Evolutionary conservation across 164 flowering plant species (phyloP).

Genomic region (Aristolochia californica): DNA sequence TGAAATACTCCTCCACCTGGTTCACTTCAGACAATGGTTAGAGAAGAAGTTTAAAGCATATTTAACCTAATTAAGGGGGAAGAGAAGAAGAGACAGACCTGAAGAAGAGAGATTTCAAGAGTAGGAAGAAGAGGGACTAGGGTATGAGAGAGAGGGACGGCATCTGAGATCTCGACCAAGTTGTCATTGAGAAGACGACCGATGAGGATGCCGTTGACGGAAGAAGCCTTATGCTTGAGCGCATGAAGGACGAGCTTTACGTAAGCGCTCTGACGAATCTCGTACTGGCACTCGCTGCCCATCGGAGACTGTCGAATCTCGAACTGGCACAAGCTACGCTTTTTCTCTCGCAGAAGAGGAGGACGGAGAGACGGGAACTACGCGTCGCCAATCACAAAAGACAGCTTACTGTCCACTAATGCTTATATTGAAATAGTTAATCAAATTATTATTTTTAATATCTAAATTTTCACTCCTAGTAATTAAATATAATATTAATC

Average conservation of each 20-base stretch:
- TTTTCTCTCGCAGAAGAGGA: no score
- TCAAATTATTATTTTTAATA: no score
- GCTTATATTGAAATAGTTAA: no score
- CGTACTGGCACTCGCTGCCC: slow-evolving; percentile 46
- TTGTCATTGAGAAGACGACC: slow-evolving; percentile 41
- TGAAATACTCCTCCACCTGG: slow-evolving; percentile 80
- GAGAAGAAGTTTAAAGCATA: background rate
- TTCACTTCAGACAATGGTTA: background rate
- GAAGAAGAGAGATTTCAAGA: slow-evolving; percentile 83
- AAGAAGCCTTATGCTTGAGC: slow-evolving; percentile 55
- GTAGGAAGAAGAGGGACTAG: slow-evolving; percentile 75
- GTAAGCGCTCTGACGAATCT: slow-evolving; percentile 75
- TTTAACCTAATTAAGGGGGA: slow-evolving; percentile 4
- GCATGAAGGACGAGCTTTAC: slow-evolving; percentile 84
- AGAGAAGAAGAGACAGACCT: slow-evolving; percentile 23
- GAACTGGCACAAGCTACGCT: no score
- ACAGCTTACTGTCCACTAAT: no score
- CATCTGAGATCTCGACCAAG: slow-evolving; percentile 61
- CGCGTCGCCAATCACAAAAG: no score
- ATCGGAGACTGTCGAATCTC: slow-evolving; percentile 7
- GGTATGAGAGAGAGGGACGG: slow-evolving; percentile 91
- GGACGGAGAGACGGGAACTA: no score
- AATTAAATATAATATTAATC: no score
- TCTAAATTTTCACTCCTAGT: no score
- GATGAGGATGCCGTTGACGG: slow-evolving; percentile 80